Conservation (phyloP, 805 yeast species). For the Komagataella pastoris region DNA sequence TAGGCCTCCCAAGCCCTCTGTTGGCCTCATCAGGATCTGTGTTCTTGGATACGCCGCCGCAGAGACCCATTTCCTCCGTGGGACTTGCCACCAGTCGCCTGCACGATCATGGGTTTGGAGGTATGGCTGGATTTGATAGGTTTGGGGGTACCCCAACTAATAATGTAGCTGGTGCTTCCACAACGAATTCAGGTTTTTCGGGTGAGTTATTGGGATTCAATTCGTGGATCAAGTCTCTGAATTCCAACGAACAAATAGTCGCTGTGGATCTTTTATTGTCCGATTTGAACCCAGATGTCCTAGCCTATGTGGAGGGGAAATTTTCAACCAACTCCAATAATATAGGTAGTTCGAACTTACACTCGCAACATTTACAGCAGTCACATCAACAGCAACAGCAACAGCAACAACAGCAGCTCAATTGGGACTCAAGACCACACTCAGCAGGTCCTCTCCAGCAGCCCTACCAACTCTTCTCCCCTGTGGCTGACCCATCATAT, state of each 20-base stretch:
- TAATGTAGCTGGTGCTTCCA: neutral
- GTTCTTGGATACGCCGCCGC: neutral
- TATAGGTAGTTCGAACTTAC: neutral
- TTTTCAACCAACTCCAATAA: conserved; percentile 13
- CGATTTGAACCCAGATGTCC: conserved; percentile 28
- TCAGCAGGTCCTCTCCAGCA: conserved; percentile 4
- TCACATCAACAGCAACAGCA: conserved; percentile 6
- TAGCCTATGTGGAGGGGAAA: conserved; percentile 28
- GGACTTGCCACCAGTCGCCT: neutral
- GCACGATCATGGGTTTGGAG: neutral
- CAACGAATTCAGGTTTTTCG: conserved; percentile 11
- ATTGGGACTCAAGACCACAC: conserved; percentile 1
- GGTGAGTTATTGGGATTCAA: conserved; percentile 31
- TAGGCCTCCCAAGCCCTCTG: neutral
- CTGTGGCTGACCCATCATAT: conserved; percentile 12
- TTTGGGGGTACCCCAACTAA: neutral
- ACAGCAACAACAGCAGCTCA: conserved; percentile 8
- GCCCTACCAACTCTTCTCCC: conserved; percentile 10
- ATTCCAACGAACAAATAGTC: conserved; percentile 30
- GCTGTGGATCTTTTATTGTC: conserved; percentile 34
- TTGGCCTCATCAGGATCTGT: neutral
- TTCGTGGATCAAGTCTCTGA: conserved; percentile 31
- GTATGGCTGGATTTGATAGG: neutral
- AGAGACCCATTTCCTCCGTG: neutral
- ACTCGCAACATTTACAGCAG: conserved; percentile 7